Conservation (phyloP, 257 asterid genomes). For the Przewalskia tangutica region DNA sequence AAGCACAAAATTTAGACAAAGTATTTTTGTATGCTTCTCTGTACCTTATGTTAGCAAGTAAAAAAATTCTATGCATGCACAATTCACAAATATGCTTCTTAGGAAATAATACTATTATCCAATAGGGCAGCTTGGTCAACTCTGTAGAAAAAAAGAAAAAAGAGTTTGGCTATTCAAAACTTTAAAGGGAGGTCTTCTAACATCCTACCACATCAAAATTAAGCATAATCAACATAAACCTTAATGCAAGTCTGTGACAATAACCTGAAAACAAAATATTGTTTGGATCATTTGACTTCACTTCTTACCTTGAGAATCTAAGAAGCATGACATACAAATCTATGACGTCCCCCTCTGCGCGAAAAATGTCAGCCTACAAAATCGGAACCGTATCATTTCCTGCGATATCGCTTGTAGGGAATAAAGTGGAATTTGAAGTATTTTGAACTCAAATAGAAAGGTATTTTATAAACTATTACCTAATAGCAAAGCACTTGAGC, state of each 20-base stretch:
- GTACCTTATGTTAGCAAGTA: background rate
- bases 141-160: background rate
- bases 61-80: background rate
- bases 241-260: background rate
- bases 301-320: constrained; percentile 81
- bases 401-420: constrained; percentile 2
- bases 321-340: constrained; percentile 95
- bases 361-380: constrained; percentile 83
- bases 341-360: constrained; percentile 60
- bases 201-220: background rate
- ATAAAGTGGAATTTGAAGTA: background rate
- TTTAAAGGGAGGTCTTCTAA: background rate
- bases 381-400: constrained; percentile 10
- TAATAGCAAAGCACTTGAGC: background rate
- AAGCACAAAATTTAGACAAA: background rate
- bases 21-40: background rate
- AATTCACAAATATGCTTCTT: background rate
- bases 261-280: background rate
- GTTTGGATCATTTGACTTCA: background rate
- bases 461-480: background rate
- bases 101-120: background rate
- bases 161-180: background rate
- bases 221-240: background rate
- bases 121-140: background rate
- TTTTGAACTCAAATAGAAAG: background rate